phyloP scores from a whole-genome alignment of 2,329 filamentous ascomycete genomes.

The Alternaria dauci region DNA sequence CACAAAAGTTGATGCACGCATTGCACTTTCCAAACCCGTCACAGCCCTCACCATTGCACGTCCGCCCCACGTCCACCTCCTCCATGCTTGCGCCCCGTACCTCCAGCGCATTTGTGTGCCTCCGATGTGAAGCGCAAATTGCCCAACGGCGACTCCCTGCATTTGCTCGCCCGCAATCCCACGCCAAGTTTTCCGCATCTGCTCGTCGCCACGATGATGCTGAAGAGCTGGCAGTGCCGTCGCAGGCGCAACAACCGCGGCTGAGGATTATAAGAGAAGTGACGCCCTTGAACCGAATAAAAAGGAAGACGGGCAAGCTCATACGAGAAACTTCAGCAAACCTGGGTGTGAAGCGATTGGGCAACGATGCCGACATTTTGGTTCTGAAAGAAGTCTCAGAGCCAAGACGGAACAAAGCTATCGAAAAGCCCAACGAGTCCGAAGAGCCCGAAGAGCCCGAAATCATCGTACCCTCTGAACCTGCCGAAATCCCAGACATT shows the following conservation, averaged over 20 bases:
- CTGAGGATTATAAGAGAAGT: conserved; percentile 21
- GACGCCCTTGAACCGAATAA: conserved; percentile 31
- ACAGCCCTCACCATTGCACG: conserved; percentile 8
- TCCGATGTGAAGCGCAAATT: conserved; percentile 49
- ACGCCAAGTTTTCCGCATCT: conserved; percentile 42
- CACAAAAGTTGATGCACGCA: conserved; percentile 35
- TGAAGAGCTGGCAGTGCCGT: conserved; percentile 13
- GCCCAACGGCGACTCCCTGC: conserved; percentile 30
- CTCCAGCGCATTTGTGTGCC: conserved; percentile 50
- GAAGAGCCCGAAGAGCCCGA: conserved; percentile 11
- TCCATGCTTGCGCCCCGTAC: conserved; percentile 50
- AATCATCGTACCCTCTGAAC: conserved; percentile 14
- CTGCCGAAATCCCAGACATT: conserved; percentile 32
- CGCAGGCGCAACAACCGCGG: background rate
- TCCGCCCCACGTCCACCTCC: conserved; percentile 14
- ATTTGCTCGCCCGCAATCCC: conserved; percentile 24
- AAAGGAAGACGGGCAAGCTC: conserved; percentile 32
- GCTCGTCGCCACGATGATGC: conserved; percentile 32
- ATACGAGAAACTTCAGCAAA: conserved; percentile 40
- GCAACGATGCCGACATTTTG: conserved; percentile 47
- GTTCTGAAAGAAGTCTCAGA: conserved; percentile 42
- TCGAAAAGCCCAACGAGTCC: conserved; percentile 5
- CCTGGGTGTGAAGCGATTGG: conserved; percentile 45
- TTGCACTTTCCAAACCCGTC: conserved; percentile 13
- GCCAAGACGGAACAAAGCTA: background rate